A percentile compares a stretch with the other conserved stretches of the same genome.
Evolutionary conservation across 78 protist species (phyloP).

Genomic region (Emiliania huxleyi): DNA sequence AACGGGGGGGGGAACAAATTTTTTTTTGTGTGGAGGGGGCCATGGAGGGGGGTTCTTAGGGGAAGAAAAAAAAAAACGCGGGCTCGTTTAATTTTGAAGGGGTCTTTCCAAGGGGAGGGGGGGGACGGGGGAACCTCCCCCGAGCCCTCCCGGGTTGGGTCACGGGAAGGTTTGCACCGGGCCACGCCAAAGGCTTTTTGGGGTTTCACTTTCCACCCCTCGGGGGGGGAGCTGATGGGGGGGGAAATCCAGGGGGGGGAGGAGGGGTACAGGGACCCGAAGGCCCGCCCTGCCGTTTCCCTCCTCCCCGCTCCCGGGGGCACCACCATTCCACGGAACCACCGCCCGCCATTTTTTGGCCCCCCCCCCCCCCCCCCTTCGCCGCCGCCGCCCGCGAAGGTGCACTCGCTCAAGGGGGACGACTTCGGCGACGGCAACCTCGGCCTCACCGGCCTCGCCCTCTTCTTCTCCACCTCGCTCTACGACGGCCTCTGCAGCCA

Average conservation of each 20-base stretch:
- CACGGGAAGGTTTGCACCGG: neutral
- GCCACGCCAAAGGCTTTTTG: conserved; percentile 86
- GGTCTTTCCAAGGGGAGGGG: no score
- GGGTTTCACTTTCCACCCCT: conserved; percentile 77
- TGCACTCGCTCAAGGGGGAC: neutral
- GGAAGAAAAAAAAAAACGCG: neutral
- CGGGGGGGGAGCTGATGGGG: conserved; percentile 62
- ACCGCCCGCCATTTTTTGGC: no score
- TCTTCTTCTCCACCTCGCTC: neutral
- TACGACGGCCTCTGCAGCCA: neutral
- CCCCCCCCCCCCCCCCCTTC: no score
- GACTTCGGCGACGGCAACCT: conserved; percentile 18
- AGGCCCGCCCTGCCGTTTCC: no score
- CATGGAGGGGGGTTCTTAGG: neutral
- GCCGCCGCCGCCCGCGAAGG: no score
- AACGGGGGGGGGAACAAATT: neutral
- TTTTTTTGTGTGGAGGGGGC: neutral
- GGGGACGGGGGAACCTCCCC: no score
- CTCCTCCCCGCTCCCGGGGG: no score
- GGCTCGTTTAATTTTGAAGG: neutral
- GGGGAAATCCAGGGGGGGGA: conserved; percentile 89
- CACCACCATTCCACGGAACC: conserved; percentile 27
- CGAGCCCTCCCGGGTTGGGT: no score
- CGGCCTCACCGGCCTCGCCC: neutral
- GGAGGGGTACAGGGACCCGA: conserved; percentile 85